Conservation (phyloP, 352 stramenopile species). For the Phytophthora boehmeriae region DNA sequence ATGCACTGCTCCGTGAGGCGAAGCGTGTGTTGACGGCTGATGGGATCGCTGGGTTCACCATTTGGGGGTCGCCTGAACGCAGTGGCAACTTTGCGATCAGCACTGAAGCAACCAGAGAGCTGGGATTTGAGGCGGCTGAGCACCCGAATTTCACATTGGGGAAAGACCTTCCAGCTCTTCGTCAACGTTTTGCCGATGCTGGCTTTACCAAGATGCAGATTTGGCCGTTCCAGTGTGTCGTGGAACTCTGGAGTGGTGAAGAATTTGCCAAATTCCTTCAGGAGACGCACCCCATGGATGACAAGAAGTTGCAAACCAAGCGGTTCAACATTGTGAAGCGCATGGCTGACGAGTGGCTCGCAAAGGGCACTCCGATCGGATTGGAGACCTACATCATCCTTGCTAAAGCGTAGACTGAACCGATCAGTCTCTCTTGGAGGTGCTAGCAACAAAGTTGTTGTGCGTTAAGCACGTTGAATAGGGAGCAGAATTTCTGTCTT, state of each 20-base stretch:
- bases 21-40: constrained; percentile 42
- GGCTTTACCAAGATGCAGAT: constrained; percentile 46
- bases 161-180: constrained; percentile 47
- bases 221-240: constrained; percentile 57
- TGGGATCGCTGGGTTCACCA: constrained; percentile 58
- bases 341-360: constrained; percentile 55
- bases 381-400: constrained; percentile 64
- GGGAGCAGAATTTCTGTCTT: neutral
- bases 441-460: too few species aligned
- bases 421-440: neutral
- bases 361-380: constrained; percentile 52
- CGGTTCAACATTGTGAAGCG: constrained; percentile 39
- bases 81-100: constrained; percentile 45
- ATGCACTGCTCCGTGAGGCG: constrained; percentile 53
- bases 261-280: constrained; percentile 48
- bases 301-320: constrained; percentile 34
- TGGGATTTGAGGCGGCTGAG: constrained; percentile 34
- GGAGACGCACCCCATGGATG: constrained; percentile 29
- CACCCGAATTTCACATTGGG: constrained; percentile 54
- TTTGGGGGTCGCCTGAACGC: constrained; percentile 55
- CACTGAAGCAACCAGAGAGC: constrained; percentile 31
- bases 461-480: neutral
- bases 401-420: constrained; percentile 29
- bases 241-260: constrained; percentile 54
- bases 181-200: constrained; percentile 29